A percentile compares a stretch with the other conserved stretches of the same genome.
Conservation (phyloP, 768 basidiomycete species). For the Auricularia sp. region DNA sequence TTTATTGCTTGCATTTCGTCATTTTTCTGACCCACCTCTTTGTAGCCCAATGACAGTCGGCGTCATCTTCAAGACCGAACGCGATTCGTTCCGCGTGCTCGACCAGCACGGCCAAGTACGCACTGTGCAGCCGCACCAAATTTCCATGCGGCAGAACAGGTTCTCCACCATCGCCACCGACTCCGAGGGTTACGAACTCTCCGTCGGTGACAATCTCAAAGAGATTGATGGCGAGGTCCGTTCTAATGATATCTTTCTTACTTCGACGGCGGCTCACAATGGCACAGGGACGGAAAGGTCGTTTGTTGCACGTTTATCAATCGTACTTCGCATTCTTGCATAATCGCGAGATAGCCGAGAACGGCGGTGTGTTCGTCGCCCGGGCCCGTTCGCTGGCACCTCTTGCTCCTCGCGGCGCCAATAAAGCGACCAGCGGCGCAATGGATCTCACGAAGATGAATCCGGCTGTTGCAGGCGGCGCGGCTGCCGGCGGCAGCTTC, state of each 20-base stretch:
- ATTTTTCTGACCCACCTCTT: conserved; percentile 4
- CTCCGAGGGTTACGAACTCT: conserved; percentile 76
- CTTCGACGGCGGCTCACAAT: conserved; percentile 6
- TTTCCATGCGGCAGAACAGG: conserved; percentile 79
- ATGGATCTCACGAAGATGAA: conserved; percentile 89
- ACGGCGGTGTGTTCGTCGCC: conserved; percentile 91
- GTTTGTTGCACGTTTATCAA: conserved; percentile 88
- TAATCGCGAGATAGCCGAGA: conserved; percentile 82
- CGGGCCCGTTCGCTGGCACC: conserved; percentile 75
- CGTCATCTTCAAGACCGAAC: conserved; percentile 95
- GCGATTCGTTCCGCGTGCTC: conserved; percentile 89
- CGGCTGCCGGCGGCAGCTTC: conserved; percentile 57
- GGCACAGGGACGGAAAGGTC: conserved; percentile 68
- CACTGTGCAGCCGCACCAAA: conserved; percentile 86
- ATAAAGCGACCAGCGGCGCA: conserved; percentile 39
- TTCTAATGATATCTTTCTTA: conserved; percentile 7
- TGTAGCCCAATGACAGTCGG: conserved; percentile 86
- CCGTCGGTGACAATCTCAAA: conserved; percentile 84
- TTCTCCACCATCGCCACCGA: conserved; percentile 77
- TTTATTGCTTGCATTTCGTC: neutral
- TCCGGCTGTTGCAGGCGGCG: conserved; percentile 50
- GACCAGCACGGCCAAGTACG: conserved; percentile 90
- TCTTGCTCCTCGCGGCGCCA: conserved; percentile 72
- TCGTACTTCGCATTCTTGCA: conserved; percentile 90
- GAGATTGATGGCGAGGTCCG: conserved; percentile 82